Evolutionary conservation across 1,284 basidiomycete genomes (phyloP).

Genomic region (Chalciporus sp.): DNA sequence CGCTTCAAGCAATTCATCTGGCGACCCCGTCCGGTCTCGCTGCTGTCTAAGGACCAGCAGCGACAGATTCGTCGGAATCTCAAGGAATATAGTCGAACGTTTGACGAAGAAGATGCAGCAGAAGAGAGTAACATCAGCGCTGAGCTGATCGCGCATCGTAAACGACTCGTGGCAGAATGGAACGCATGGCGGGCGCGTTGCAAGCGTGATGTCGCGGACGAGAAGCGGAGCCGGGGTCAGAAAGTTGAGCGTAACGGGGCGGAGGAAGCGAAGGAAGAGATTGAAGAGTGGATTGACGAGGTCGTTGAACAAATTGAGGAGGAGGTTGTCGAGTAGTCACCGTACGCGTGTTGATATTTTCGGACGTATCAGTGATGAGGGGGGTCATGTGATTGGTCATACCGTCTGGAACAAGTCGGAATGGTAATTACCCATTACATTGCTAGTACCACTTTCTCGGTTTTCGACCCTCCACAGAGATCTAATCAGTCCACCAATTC

Average conservation of each 20-base stretch:
- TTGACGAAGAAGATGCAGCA: conserved; percentile 96
- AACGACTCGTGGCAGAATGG: conserved; percentile 97
- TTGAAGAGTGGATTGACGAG: conserved; percentile 91
- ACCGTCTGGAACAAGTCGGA: too few relatives aligned
- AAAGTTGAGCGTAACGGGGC: conserved; percentile 41
- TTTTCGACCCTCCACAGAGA: not conserved
- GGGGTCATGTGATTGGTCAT: conserved; percentile 46
- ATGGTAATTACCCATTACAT: too few relatives aligned
- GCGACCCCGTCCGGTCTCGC: conserved; percentile 90
- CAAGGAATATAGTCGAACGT: conserved; percentile 88
- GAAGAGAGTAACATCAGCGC: conserved; percentile 95
- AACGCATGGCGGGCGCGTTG: conserved; percentile 86
- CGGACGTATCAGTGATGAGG: too few relatives aligned
- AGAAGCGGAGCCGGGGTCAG: conserved; percentile 41
- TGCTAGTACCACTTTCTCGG: not conserved
- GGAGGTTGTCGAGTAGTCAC: conserved; percentile 51
- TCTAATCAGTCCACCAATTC: conserved; percentile 11
- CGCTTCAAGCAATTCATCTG: conserved; percentile 99
- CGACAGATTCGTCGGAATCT: conserved; percentile 88
- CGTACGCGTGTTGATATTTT: conserved; percentile 12
- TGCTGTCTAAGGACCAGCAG: conserved; percentile 90
- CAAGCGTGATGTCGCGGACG: conserved; percentile 61
- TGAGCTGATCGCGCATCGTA: conserved; percentile 89
- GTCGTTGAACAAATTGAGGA: conserved; percentile 90
- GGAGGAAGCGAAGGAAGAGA: conserved; percentile 77